Conservation (phyloP, 768 basidiomycete genomes). For the Stropharia rugosoannulata region DNA sequence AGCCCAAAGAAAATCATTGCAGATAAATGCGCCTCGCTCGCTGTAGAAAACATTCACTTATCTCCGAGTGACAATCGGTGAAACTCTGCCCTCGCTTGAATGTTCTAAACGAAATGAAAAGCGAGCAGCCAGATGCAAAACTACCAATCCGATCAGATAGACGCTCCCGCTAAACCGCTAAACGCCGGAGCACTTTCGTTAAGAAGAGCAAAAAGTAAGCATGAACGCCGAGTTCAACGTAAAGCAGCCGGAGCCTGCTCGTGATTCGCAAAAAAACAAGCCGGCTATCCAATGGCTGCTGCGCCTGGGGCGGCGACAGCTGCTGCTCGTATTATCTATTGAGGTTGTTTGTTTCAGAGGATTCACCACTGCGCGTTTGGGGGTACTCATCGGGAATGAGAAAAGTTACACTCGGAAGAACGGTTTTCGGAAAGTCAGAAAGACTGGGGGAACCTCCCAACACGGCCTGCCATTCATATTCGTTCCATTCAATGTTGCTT, state of each 20-base stretch:
- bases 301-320: slow-evolving; percentile 17
- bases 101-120: background rate
- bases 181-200: slow-evolving; percentile 11
- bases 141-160: slow-evolving; percentile 5
- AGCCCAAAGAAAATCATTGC: background rate
- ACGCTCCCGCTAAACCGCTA: slow-evolving; percentile 2
- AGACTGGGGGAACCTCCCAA: slow-evolving; percentile 10
- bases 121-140: background rate
- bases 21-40: background rate
- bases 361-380: slow-evolving; percentile 5
- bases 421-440: slow-evolving; percentile 16
- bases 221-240: slow-evolving; percentile 16
- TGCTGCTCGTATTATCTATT: slow-evolving; percentile 10
- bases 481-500: background rate
- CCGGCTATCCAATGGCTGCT: background rate
- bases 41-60: background rate
- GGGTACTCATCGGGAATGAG: slow-evolving; percentile 11
- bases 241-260: slow-evolving; percentile 15
- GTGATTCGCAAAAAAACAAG: slow-evolving; percentile 15
- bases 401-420: slow-evolving; percentile 15
- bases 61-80: background rate
- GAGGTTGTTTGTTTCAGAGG: slow-evolving; percentile 4
- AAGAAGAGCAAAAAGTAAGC: slow-evolving; percentile 8
- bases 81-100: background rate
- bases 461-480: background rate